phyloP scores from a whole-genome alignment of 225 moss, liverwort and hornwort species.

The Sphagnum tenellum region DNA sequence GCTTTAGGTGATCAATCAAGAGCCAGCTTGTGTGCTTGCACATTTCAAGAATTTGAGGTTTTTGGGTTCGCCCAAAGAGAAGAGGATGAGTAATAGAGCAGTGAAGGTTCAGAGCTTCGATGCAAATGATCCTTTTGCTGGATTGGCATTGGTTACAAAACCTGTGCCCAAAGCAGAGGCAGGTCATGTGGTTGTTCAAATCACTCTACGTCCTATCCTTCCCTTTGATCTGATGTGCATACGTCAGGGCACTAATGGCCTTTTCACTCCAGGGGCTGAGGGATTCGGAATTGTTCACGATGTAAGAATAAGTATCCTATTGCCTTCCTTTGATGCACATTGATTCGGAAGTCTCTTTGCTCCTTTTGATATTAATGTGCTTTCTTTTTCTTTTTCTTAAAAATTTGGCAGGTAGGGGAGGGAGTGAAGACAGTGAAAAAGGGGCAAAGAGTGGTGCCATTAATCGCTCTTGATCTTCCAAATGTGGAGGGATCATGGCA shows the following conservation, averaged over 20 bases:
- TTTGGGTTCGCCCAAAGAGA: too few relatives aligned
- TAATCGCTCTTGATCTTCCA: conserved; percentile 2
- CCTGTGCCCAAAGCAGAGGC: background rate
- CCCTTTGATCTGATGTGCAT: background rate
- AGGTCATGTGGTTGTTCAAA: conserved; percentile 2
- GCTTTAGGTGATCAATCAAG: too few relatives aligned
- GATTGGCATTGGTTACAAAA: background rate
- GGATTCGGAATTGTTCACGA: conserved; percentile 3
- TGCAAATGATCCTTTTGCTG: too few relatives aligned
- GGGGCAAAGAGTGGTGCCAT: conserved; percentile 19
- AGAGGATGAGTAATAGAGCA: too few relatives aligned
- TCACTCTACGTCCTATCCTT: background rate
- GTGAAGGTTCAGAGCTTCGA: too few relatives aligned
- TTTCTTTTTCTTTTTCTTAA: background rate
- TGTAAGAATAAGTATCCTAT: background rate
- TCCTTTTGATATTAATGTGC: background rate
- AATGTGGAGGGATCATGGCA: conserved; percentile 10
- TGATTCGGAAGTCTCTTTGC: background rate
- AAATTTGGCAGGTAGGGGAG: conserved; percentile 17
- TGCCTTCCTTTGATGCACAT: too few relatives aligned
- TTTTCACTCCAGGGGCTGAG: background rate
- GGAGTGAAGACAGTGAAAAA: conserved; percentile 19
- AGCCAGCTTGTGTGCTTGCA: too few relatives aligned
- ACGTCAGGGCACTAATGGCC: background rate
- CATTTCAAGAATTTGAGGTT: too few relatives aligned